Conservation (phyloP, 371 early-diverging fungal species). For the Sporodiniella umbellata region DNA sequence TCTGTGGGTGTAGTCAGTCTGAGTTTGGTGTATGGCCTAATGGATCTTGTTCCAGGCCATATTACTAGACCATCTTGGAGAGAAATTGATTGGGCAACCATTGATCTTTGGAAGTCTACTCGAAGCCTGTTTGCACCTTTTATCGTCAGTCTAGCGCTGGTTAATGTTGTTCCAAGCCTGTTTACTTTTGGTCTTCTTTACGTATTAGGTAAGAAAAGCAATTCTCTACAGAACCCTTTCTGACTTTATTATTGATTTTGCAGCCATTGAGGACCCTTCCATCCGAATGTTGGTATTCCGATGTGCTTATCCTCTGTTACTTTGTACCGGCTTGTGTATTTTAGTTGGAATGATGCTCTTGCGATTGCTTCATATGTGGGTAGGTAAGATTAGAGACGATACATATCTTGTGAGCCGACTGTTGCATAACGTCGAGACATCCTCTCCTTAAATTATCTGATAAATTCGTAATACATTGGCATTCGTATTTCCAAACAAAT, state of each 20-base stretch:
- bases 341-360: constrained; percentile 9
- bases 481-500: too few relatives aligned
- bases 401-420: constrained; percentile 57
- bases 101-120: not conserved
- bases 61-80: not conserved
- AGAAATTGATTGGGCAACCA: constrained; percentile 7
- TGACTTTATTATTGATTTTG: not conserved
- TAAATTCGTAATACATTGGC: not conserved
- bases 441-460: not conserved
- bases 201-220: constrained; percentile 14
- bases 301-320: constrained; percentile 26
- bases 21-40: constrained; percentile 32
- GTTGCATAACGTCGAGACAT: constrained; percentile 43
- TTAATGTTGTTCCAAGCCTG: constrained; percentile 4
- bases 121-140: not conserved
- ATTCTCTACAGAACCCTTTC: not conserved
- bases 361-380: constrained; percentile 43
- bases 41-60: constrained; percentile 27
- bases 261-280: constrained; percentile 20
- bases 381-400: constrained; percentile 49
- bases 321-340: constrained; percentile 4
- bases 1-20: constrained; percentile 40
- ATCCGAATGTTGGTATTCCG: constrained; percentile 29
- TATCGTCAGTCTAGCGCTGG: not conserved
- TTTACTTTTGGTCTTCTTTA: not conserved